These are phyloP conservation scores for Mrakia gelida DNA, from an alignment of 768 basidiomycete species.

Conservation along the genomic window DNA sequence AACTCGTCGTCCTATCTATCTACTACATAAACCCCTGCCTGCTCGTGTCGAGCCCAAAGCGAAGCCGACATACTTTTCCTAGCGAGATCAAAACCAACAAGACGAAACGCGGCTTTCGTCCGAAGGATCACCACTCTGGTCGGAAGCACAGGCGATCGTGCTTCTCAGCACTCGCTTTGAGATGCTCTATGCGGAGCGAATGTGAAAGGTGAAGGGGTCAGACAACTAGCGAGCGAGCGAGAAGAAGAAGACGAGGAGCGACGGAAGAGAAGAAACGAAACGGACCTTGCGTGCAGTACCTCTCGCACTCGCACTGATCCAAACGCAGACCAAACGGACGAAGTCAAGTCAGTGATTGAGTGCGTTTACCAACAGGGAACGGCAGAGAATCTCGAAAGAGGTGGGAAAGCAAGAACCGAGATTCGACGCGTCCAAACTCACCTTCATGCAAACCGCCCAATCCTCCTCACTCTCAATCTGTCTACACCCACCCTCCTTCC, in stretches of 20 bases:
- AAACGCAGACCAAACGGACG: not conserved
- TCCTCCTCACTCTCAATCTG: conserved; percentile 13
- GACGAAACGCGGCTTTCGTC: too few relatives aligned
- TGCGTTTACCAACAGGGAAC: not conserved
- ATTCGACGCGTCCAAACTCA: not conserved
- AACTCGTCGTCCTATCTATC: too few relatives aligned
- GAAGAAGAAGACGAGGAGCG: not conserved
- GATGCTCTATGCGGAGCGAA: not conserved
- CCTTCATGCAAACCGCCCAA: conserved; percentile 2
- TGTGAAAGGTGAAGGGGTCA: not conserved
- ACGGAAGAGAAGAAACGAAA: too few relatives aligned
- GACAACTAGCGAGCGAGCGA: not conserved
- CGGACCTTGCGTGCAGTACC: not conserved
- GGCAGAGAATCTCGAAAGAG: not conserved
- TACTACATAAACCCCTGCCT: too few relatives aligned
- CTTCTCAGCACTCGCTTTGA: not conserved
- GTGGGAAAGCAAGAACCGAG: too few relatives aligned
- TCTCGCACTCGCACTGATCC: not conserved
- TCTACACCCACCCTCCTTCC: not conserved
- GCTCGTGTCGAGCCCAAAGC: too few relatives aligned
- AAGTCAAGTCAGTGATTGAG: not conserved
- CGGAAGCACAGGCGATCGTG: not conserved
- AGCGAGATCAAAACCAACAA: too few relatives aligned
- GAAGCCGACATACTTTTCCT: too few relatives aligned
- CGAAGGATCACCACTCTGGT: not conserved